Evolutionary conservation across 1,139 yeast genomes (phyloP).

Genomic region (Hansenula anomala): DNA sequence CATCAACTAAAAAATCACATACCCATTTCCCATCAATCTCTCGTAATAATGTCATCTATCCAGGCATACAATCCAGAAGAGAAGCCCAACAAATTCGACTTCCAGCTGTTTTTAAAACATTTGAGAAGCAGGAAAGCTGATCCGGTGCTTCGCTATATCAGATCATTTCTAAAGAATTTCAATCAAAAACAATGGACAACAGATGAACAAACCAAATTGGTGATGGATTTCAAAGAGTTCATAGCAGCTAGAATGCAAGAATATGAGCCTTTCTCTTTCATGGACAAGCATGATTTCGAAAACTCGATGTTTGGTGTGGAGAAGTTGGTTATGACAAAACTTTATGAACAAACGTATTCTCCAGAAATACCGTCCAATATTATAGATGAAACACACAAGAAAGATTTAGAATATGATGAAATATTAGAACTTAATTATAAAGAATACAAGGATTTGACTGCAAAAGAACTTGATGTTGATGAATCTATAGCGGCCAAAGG

Average conservation of each 20-base stretch:
- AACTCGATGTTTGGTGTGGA: conserved; percentile 91
- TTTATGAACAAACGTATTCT: conserved; percentile 75
- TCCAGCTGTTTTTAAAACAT: conserved; percentile 71
- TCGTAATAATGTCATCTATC: neutral
- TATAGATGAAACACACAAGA: conserved; percentile 45
- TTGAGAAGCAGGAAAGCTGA: conserved; percentile 76
- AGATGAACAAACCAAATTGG: conserved; percentile 71
- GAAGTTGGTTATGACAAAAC: conserved; percentile 83
- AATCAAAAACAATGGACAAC: conserved; percentile 55
- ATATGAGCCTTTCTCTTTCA: conserved; percentile 70
- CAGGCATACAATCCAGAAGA: conserved; percentile 1
- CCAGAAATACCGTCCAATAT: conserved; percentile 53
- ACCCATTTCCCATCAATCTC: too few relatives aligned
- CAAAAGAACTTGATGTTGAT: conserved; percentile 77
- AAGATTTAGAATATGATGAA: conserved; percentile 62
- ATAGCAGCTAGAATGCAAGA: conserved; percentile 59
- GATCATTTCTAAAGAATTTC: conserved; percentile 76
- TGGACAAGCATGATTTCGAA: conserved; percentile 55
- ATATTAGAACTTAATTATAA: conserved; percentile 52
- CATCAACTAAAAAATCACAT: too few relatives aligned
- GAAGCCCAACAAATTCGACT: conserved; percentile 48
- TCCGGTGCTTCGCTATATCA: conserved; percentile 81
- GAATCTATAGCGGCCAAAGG: conserved; percentile 39
- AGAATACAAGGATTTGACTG: conserved; percentile 70
- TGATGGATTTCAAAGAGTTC: conserved; percentile 68